Evolutionary conservation across 2,329 filamentous ascomycete species (phyloP).

Genomic region (Phyllosticta paracitricarpa): DNA sequence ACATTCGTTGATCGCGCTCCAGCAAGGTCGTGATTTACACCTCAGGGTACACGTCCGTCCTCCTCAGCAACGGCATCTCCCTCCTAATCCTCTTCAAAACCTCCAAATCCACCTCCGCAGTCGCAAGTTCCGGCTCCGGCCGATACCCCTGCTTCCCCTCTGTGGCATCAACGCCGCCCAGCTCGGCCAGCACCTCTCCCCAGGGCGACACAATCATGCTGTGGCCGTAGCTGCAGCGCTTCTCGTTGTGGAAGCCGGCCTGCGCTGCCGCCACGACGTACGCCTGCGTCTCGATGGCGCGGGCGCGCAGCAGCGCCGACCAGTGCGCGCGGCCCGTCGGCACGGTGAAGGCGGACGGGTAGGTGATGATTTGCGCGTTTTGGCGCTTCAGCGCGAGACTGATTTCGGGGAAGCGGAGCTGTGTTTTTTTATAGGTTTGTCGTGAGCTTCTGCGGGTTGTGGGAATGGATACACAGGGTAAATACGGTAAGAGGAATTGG

Average conservation of each 20-base stretch:
- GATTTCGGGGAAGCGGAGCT: constrained; percentile 70
- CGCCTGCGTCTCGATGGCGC: constrained; percentile 81
- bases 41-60: constrained; percentile 36
- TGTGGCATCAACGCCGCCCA: constrained; percentile 43
- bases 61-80: constrained; percentile 48
- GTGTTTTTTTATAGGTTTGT: neutral
- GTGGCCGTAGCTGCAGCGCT: constrained; percentile 73
- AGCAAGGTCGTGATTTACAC: neutral
- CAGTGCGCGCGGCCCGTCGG: constrained; percentile 80
- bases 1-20: neutral
- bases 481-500: neutral
- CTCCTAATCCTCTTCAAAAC: constrained; percentile 42
- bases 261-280: constrained; percentile 85
- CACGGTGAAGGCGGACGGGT: constrained; percentile 84
- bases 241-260: constrained; percentile 60
- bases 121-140: constrained; percentile 30
- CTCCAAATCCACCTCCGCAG: constrained; percentile 50
- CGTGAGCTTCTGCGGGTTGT: neutral
- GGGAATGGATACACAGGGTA: too few relatives aligned
- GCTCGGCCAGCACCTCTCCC: constrained; percentile 62
- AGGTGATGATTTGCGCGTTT: constrained; percentile 67
- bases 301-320: constrained; percentile 65
- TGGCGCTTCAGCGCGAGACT: constrained; percentile 55
- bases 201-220: constrained; percentile 81
- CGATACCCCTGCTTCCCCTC: constrained; percentile 19